Evolutionary conservation across 345 rosid genomes (phyloP).

Genomic region (Linum trigynum): DNA sequence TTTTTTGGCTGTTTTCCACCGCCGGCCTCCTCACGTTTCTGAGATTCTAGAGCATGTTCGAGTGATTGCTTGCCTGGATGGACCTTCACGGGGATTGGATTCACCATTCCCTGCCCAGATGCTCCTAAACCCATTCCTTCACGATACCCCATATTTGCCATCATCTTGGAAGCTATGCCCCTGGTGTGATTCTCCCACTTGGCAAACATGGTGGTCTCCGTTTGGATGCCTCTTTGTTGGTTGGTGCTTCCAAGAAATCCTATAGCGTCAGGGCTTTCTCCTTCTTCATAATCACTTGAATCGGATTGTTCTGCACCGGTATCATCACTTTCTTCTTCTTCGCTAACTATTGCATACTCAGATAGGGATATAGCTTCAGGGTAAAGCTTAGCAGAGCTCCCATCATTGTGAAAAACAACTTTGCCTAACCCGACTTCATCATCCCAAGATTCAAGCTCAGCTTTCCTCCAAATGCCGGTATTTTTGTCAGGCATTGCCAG

Average conservation of each 20-base stretch:
- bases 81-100: slow-evolving; percentile 73
- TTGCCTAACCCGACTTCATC: slow-evolving; percentile 44
- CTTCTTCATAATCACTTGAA: slow-evolving; percentile 50
- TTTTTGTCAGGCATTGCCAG: slow-evolving; percentile 60
- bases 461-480: slow-evolving; percentile 61
- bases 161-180: slow-evolving; percentile 93
- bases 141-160: slow-evolving; percentile 92
- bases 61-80: slow-evolving; percentile 78
- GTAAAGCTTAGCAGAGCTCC: slow-evolving; percentile 53
- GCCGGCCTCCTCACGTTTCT: slow-evolving; percentile 28
- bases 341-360: slow-evolving; percentile 47
- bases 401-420: slow-evolving; percentile 57
- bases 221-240: slow-evolving; percentile 57
- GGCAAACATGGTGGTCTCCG: slow-evolving; percentile 67
- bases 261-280: slow-evolving; percentile 44
- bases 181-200: slow-evolving; percentile 97
- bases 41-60: slow-evolving; percentile 58
- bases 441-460: slow-evolving; percentile 93
- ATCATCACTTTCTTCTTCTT: slow-evolving; percentile 57
- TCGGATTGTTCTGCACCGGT: slow-evolving; percentile 43
- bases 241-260: slow-evolving; percentile 54
- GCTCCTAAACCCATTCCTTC: slow-evolving; percentile 93
- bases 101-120: slow-evolving; percentile 77
- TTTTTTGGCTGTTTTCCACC: slow-evolving; percentile 44
- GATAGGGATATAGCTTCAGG: slow-evolving; percentile 47